phyloP scores from a whole-genome alignment of 2,329 filamentous ascomycete genomes.

The Diplodia scrobiculata region DNA sequence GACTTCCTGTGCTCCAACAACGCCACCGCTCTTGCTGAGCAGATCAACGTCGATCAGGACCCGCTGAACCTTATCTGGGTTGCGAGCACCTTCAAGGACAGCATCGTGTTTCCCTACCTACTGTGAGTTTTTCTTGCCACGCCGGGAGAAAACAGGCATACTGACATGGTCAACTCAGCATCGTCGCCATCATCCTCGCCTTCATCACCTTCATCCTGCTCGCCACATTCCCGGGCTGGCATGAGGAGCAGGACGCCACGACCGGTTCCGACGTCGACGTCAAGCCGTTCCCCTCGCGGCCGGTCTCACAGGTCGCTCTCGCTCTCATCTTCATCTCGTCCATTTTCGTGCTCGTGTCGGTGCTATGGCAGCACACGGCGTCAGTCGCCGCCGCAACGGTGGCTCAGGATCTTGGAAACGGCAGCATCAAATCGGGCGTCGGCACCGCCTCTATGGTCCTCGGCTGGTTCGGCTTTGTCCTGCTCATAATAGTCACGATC shows the following conservation, averaged over 20 bases:
- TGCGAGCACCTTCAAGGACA: conserved; percentile 94
- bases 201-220: conserved; percentile 94
- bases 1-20: conserved; percentile 97
- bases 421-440: conserved; percentile 80
- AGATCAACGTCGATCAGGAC: conserved; percentile 88
- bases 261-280: conserved; percentile 82
- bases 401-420: conserved; percentile 88
- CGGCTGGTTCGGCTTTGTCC: conserved; percentile 93
- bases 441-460: conserved; percentile 95
- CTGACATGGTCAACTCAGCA: conserved; percentile 55
- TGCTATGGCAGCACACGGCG: conserved; percentile 91
- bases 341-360: conserved; percentile 66
- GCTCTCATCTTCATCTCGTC: conserved; percentile 80
- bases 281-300: conserved; percentile 88
- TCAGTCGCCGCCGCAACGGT: conserved; percentile 94
- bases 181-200: conserved; percentile 95
- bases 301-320: conserved; percentile 88
- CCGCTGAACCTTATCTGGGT: conserved; percentile 97
- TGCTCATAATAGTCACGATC: conserved; percentile 94
- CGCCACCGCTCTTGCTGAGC: conserved; percentile 85
- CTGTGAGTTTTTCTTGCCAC: conserved; percentile 62
- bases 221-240: conserved; percentile 96
- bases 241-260: conserved; percentile 79
- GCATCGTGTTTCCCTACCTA: conserved; percentile 96
- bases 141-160: background rate